These are phyloP conservation scores for Camellia sinensis DNA, from an alignment of 148 eudicot species.

Conservation along the genomic window DNA sequence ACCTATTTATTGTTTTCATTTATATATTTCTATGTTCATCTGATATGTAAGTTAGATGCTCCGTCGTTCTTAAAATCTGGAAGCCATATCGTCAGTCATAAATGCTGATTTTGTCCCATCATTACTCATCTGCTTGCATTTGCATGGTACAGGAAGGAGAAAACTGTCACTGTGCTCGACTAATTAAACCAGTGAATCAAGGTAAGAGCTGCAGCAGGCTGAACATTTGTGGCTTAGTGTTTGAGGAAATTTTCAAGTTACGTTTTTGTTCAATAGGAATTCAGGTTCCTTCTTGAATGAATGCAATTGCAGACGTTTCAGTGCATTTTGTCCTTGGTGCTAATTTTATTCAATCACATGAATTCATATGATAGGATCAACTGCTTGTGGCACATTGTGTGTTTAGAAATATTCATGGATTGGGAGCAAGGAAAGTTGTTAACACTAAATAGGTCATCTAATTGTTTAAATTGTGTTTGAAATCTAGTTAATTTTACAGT, in stretches of 20 bases:
- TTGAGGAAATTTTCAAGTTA: background rate
- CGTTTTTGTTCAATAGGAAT: background rate
- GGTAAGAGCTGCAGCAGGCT: slow-evolving; percentile 32
- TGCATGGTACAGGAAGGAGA: slow-evolving; percentile 45
- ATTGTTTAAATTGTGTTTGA: background rate
- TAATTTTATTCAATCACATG: background rate
- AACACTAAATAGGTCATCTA: slow-evolving; percentile 2
- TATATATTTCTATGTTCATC: no score
- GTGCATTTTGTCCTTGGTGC: background rate
- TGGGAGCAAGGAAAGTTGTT: background rate
- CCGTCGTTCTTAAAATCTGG: background rate
- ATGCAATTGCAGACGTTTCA: background rate
- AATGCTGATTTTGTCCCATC: background rate
- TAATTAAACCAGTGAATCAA: slow-evolving; percentile 47
- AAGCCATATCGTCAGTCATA: background rate
- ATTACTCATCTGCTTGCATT: slow-evolving; percentile 14
- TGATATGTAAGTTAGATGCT: background rate
- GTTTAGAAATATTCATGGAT: background rate
- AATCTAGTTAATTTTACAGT: background rate
- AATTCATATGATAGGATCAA: background rate
- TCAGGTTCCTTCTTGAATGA: background rate
- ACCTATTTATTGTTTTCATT: no score
- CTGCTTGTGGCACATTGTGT: background rate
- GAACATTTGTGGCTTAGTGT: background rate
- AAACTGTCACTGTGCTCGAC: slow-evolving; percentile 40